Percentiles rank a stretch among this genome's conserved stretches.
These are phyloP conservation scores for Tuber borchii DNA, from an alignment of 495 filamentous ascomycete species.

Conservation along the genomic window DNA sequence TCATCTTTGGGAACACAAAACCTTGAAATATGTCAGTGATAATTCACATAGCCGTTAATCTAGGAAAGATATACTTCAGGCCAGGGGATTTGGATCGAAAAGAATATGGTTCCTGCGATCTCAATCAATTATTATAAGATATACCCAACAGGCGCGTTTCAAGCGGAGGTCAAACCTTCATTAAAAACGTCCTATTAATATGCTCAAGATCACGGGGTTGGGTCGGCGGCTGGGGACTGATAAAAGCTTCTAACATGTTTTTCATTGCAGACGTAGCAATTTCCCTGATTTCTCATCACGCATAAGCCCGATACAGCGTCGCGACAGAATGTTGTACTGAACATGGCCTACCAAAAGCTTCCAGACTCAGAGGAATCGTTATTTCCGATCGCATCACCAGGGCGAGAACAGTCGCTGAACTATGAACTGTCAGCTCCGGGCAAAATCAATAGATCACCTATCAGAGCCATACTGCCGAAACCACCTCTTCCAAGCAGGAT, in stretches of 20 bases:
- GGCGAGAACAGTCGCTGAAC: conserved; percentile 36
- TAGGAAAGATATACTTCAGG: conserved; percentile 21
- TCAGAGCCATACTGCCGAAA: conserved; percentile 28
- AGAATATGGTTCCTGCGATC: conserved; percentile 31
- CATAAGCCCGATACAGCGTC: conserved; percentile 9
- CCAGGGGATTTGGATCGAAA: conserved; percentile 36
- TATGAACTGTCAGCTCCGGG: background rate
- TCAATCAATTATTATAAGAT: conserved; percentile 16
- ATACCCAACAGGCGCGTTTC: background rate
- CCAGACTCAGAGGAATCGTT: conserved; percentile 21
- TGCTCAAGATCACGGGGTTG: conserved; percentile 29
- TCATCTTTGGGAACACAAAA: conserved; percentile 34
- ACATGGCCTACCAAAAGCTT: conserved; percentile 33
- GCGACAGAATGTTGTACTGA: background rate
- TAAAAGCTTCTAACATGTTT: conserved; percentile 36
- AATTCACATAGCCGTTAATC: background rate
- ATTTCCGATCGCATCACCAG: background rate
- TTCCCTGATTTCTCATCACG: conserved; percentile 24
- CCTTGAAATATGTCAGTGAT: conserved; percentile 20
- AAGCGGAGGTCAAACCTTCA: conserved; percentile 18
- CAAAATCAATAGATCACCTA: background rate
- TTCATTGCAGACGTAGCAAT: conserved; percentile 32
- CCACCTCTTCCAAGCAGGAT: conserved; percentile 47
- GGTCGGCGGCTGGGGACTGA: conserved; percentile 31
- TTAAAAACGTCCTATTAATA: conserved; percentile 35